These are phyloP conservation scores for Hibiscus tridactylites DNA, from an alignment of 345 rosid genomes.

Conservation along the genomic window DNA sequence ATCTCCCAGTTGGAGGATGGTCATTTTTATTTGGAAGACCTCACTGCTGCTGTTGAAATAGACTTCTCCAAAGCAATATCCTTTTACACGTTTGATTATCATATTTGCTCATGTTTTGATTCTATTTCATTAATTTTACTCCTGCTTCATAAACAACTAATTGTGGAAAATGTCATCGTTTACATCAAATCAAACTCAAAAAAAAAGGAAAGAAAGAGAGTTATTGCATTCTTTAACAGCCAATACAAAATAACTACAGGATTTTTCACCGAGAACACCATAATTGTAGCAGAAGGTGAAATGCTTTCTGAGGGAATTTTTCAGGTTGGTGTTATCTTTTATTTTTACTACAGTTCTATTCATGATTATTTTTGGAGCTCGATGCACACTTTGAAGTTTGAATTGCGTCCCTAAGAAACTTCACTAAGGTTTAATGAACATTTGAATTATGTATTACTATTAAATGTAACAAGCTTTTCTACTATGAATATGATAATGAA, in stretches of 20 bases:
- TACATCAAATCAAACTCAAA: background rate
- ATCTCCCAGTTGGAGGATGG: conserved; percentile 97
- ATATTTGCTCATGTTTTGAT: background rate
- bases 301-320: conserved; percentile 72
- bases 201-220: background rate
- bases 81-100: conserved; percentile 25
- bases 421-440: no score
- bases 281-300: conserved; percentile 88
- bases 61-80: conserved; percentile 91
- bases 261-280: conserved; percentile 81
- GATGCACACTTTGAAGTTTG: background rate
- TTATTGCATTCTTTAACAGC: conserved; percentile 44
- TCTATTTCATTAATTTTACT: background rate
- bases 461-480: background rate
- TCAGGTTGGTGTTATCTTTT: conserved; percentile 43
- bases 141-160: background rate
- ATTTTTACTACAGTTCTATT: conserved; percentile 4
- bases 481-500: background rate
- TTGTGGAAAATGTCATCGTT: background rate
- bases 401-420: no score
- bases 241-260: conserved; percentile 83
- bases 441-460: no score
- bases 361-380: background rate
- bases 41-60: conserved; percentile 87
- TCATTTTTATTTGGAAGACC: conserved; percentile 89